Percentiles rank a stretch among this genome's conserved stretches.
These are phyloP conservation scores for Podospora pseudocomata DNA, from an alignment of 495 filamentous ascomycete species.

Conservation along the genomic window DNA sequence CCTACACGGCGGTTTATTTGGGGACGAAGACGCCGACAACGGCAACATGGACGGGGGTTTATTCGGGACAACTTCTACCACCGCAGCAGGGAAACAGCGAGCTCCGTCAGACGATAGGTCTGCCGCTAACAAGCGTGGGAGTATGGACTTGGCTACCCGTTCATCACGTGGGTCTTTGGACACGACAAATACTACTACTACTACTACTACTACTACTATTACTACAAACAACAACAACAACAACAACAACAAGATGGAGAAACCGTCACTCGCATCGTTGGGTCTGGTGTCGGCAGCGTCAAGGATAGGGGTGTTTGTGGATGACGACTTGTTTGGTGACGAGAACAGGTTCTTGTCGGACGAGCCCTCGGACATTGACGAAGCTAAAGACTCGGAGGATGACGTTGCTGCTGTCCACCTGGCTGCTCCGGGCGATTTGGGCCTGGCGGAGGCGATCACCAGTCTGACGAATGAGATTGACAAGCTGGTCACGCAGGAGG, in stretches of 20 bases:
- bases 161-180: slow-evolving; percentile 57
- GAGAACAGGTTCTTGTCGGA: slow-evolving; percentile 84
- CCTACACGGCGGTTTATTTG: slow-evolving; percentile 53
- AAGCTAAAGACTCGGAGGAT: slow-evolving; percentile 55
- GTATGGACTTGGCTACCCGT: slow-evolving; percentile 11
- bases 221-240: too few relatives aligned
- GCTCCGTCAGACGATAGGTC: neutral
- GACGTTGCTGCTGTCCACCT: slow-evolving; percentile 84
- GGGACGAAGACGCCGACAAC: slow-evolving; percentile 47
- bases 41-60: slow-evolving; percentile 16
- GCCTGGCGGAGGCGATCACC: slow-evolving; percentile 87
- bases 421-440: slow-evolving; percentile 92
- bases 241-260: slow-evolving; percentile 53
- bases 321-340: slow-evolving; percentile 90
- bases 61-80: neutral
- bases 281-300: slow-evolving; percentile 80
- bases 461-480: slow-evolving; percentile 83
- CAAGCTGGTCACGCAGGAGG: slow-evolving; percentile 79
- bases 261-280: slow-evolving; percentile 83
- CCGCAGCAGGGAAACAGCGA: neutral
- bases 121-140: neutral
- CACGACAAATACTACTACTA: slow-evolving; percentile 5
- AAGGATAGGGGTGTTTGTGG: slow-evolving; percentile 81
- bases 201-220: too few relatives aligned
- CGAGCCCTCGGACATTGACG: slow-evolving; percentile 72